Evolutionary conservation across 2,329 filamentous ascomycete genomes (phyloP).

Genomic region (Fusarium austroafricanum): DNA sequence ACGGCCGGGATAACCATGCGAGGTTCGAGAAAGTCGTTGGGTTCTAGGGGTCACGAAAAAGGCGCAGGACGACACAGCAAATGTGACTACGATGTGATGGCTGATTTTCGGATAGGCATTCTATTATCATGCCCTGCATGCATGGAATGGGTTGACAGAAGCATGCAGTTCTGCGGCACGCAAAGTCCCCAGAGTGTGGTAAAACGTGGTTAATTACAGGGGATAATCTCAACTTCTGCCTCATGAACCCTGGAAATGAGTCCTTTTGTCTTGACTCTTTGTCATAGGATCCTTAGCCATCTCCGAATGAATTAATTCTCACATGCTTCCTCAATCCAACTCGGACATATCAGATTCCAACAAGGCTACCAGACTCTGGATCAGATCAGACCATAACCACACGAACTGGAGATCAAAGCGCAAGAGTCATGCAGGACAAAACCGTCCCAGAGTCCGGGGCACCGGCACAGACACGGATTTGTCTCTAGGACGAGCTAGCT

Average conservation of each 20-base stretch:
- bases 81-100: neutral
- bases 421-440: conserved; percentile 38
- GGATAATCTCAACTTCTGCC: neutral
- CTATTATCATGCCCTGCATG: conserved; percentile 1
- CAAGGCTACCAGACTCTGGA: neutral
- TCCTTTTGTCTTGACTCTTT: neutral
- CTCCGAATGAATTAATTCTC: neutral
- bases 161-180: conserved; percentile 29
- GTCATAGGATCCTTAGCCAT: no score
- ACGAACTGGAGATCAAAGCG: conserved; percentile 6
- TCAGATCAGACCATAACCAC: conserved; percentile 1
- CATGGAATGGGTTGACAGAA: neutral
- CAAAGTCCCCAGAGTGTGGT: conserved; percentile 17
- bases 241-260: conserved; percentile 19
- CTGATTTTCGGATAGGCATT: conserved; percentile 14
- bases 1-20: conserved; percentile 19
- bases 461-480: conserved; percentile 30
- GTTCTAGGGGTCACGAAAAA: neutral
- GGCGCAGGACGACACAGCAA: neutral
- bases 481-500: conserved; percentile 40
- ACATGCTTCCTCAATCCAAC: neutral
- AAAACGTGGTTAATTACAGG: conserved; percentile 36
- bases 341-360: neutral
- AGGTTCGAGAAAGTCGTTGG: conserved; percentile 5
- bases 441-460: conserved; percentile 26